Evolutionary conservation across 768 basidiomycete species (phyloP).

Genomic region (Russula griseocarnosa): DNA sequence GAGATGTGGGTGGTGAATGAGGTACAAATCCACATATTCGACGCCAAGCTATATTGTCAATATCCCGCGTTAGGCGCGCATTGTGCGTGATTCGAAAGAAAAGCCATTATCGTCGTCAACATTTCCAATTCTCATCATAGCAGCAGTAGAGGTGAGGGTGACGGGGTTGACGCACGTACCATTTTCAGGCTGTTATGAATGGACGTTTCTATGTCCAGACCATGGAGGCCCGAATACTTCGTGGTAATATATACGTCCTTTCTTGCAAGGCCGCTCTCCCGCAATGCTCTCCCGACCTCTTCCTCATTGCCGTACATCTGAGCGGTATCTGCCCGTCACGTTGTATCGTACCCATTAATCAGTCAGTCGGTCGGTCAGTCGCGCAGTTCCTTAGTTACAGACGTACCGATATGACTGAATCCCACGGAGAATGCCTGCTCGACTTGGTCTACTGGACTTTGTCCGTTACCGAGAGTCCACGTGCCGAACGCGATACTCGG

Average conservation of each 20-base stretch:
- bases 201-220: constrained; percentile 51
- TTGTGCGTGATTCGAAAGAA: background rate
- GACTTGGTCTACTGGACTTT: constrained; percentile 49
- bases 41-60: constrained; percentile 55
- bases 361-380: background rate
- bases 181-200: constrained; percentile 52
- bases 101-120: background rate
- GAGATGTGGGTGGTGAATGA: constrained; percentile 57
- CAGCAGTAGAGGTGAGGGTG: background rate
- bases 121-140: background rate
- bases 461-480: constrained; percentile 59
- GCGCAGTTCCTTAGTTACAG: background rate
- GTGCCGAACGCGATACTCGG: constrained; percentile 61
- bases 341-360: background rate
- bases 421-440: constrained; percentile 60
- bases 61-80: background rate
- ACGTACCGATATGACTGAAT: constrained; percentile 56
- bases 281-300: constrained; percentile 48
- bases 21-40: constrained; percentile 64
- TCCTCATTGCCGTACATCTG: constrained; percentile 58
- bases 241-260: constrained; percentile 61
- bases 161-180: constrained; percentile 39
- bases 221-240: constrained; percentile 53
- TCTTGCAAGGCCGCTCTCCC: constrained; percentile 54
- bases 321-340: constrained; percentile 47